Conservation (phyloP, 1,284 basidiomycete species). For the Crepidotus sp. region DNA sequence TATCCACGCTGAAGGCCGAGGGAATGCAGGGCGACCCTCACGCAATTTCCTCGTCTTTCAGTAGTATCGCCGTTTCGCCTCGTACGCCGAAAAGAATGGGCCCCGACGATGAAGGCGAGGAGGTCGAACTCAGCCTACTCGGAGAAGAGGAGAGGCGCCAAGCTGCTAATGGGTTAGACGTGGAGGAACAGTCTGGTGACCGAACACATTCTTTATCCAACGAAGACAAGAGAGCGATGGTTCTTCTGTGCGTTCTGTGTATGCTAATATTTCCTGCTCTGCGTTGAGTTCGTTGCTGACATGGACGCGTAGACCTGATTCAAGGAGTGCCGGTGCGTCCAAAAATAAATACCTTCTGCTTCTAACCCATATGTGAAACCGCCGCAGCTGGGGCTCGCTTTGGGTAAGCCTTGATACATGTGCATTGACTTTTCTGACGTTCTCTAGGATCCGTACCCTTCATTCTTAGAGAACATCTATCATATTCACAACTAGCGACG, state of each 20-base stretch:
- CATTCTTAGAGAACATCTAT: slow-evolving; percentile 88
- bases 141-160: slow-evolving; percentile 46
- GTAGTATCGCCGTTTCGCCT: slow-evolving; percentile 56
- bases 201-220: slow-evolving; percentile 40
- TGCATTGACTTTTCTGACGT: neutral
- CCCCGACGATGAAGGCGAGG: slow-evolving; percentile 31
- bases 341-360: slow-evolving; percentile 20
- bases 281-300: slow-evolving; percentile 9
- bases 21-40: slow-evolving; percentile 20
- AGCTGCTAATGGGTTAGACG: slow-evolving; percentile 36
- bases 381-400: slow-evolving; percentile 63
- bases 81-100: slow-evolving; percentile 42
- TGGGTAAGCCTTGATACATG: slow-evolving; percentile 38
- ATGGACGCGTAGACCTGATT: slow-evolving; percentile 59
- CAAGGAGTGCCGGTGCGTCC: slow-evolving; percentile 89
- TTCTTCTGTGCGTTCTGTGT: slow-evolving; percentile 85
- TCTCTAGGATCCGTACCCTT: slow-evolving; percentile 86
- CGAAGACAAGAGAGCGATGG: slow-evolving; percentile 82
- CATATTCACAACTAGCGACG: slow-evolving; percentile 93
- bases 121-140: slow-evolving; percentile 58
- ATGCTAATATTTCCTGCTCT: slow-evolving; percentile 30
- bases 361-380: slow-evolving; percentile 4
- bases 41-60: slow-evolving; percentile 42
- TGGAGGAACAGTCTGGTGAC: slow-evolving; percentile 25
- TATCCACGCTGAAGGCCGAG: slow-evolving; percentile 9